Conservation (phyloP, 352 stramenopile species). For the Phytophthora tentaculata region DNA sequence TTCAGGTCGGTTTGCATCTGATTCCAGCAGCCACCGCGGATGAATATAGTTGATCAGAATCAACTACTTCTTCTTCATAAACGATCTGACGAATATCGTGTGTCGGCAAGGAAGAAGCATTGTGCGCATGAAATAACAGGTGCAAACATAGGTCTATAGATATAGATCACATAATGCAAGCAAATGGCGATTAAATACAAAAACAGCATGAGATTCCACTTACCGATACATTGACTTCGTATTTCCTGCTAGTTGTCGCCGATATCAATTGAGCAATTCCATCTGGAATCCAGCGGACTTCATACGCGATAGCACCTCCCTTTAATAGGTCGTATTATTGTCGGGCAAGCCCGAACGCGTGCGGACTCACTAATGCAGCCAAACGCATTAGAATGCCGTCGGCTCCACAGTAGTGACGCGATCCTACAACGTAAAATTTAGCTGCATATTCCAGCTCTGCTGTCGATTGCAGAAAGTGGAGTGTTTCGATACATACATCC, state of each 20-base stretch:
- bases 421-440: conserved; percentile 2
- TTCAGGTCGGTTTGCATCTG: conserved; percentile 3
- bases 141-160: no score
- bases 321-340: conserved; percentile 10
- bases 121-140: no score
- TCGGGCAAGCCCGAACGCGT: not conserved
- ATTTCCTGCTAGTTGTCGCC: not conserved
- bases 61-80: conserved; percentile 10
- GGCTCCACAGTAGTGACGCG: conserved; percentile 5
- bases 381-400: conserved; percentile 6
- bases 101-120: no score
- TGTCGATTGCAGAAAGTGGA: conserved; percentile 6
- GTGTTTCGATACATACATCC: conserved; percentile 11
- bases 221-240: no score
- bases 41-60: conserved; percentile 16
- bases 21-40: conserved; percentile 7
- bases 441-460: conserved; percentile 9
- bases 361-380: conserved; percentile 1
- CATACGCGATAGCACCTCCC: not conserved
- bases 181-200: no score
- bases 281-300: conserved; percentile 3
- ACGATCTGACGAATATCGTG: not conserved
- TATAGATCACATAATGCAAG: no score
- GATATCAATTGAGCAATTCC: not conserved
- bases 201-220: no score